Percentiles rank a stretch among this genome's conserved stretches.
Evolutionary conservation across 2,329 filamentous ascomycete species (phyloP).

Genomic region (Dactylellina parvicollis): DNA sequence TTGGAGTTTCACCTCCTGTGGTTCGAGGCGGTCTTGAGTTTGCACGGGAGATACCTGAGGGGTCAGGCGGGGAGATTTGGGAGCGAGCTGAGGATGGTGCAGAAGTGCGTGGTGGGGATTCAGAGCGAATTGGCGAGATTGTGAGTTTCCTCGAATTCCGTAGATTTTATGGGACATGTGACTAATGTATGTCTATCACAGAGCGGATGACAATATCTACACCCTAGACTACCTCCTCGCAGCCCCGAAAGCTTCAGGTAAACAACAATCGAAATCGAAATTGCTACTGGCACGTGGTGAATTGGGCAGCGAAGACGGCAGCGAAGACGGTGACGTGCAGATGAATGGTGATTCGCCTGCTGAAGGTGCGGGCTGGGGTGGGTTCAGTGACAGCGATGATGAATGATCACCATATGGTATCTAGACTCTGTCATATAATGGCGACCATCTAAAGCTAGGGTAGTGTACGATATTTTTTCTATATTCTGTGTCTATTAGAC

Average conservation of each 20-base stretch:
- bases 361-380: slow-evolving; percentile 30
- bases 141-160: too few relatives aligned
- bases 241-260: slow-evolving; percentile 10
- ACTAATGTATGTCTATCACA: too few relatives aligned
- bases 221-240: too few relatives aligned
- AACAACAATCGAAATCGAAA: slow-evolving; percentile 12
- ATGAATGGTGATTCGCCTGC: slow-evolving; percentile 37
- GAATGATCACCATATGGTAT: neutral
- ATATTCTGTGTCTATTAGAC: slow-evolving; percentile 20
- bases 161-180: too few relatives aligned
- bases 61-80: slow-evolving; percentile 82
- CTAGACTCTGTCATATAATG: neutral
- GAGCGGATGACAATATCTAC: slow-evolving; percentile 87
- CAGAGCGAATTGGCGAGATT: slow-evolving; percentile 82
- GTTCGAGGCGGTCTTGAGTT: slow-evolving; percentile 83
- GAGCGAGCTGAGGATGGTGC: slow-evolving; percentile 82
- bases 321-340: slow-evolving; percentile 25
- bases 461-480: slow-evolving; percentile 24
- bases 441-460: too few relatives aligned
- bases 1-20: slow-evolving; percentile 94
- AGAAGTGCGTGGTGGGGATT: slow-evolving; percentile 81
- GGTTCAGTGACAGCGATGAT: slow-evolving; percentile 38
- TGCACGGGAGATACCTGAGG: slow-evolving; percentile 85
- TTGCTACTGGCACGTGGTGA: slow-evolving; percentile 5
- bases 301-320: slow-evolving; percentile 25